Conservation (phyloP, 2,329 filamentous ascomycete species). For the Fusarium udum region DNA sequence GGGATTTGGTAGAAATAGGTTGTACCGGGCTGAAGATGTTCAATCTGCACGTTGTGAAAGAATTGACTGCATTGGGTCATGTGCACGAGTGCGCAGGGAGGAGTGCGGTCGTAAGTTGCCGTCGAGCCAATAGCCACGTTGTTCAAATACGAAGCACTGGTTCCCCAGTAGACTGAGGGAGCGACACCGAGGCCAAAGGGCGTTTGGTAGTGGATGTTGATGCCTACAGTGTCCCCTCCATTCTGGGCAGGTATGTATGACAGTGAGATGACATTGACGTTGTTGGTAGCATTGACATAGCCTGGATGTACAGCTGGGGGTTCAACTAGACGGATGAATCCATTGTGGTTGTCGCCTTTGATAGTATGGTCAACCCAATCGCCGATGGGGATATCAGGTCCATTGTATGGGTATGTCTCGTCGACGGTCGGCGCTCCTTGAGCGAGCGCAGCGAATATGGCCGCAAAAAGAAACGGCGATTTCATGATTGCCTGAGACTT, state of each 20-base stretch:
- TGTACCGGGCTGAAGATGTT: neutral
- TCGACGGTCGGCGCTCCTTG: neutral
- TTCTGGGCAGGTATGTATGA: neutral
- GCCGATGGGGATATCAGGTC: neutral
- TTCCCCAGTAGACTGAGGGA: fast-evolving
- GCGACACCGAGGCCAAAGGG: neutral
- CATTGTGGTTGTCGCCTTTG: neutral
- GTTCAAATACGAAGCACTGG: neutral
- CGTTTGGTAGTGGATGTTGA: neutral
- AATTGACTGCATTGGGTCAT: neutral
- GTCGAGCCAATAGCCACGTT: neutral
- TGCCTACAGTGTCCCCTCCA: neutral
- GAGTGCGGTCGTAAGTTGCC: neutral
- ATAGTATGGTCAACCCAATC: neutral
- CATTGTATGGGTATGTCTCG: neutral
- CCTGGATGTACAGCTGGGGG: neutral
- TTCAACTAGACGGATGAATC: neutral
- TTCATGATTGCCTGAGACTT: too few relatives aligned
- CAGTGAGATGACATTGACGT: slow-evolving; percentile 1
- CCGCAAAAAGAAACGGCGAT: too few relatives aligned
- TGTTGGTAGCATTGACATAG: neutral
- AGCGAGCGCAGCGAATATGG: neutral
- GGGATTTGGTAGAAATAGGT: neutral
- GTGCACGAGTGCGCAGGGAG: neutral
- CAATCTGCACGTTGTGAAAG: neutral